Base-by-base conservation (phyloP, 768 basidiomycete species). In the Kwoniella heveanensis region DNA sequence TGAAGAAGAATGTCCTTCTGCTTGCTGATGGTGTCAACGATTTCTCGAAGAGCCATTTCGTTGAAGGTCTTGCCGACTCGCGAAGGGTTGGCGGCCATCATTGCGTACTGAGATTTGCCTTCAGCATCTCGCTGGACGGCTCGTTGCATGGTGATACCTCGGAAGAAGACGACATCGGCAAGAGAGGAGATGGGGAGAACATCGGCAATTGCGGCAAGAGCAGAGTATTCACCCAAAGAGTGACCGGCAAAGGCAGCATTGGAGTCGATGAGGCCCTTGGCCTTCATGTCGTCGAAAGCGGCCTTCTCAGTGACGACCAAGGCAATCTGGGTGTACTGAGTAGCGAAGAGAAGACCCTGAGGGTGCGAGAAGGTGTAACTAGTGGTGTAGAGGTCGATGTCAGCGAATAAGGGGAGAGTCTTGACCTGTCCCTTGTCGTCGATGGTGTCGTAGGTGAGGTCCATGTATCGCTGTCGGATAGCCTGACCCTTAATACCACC, bases 81-180 rank as follows among this genome's bases (percentile, higher is more conserved):
- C 71, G 91, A 89, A 2, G 95, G 95, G 80, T 99, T 98, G 71
- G 96, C 90, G n/a, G 96, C 95, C 80, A 93, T 94, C 96, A 99
- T 98, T 9, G 92, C 94, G 73, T 97, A 99, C 78, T 94, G 92
- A 25, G 92, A 95, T 37, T 96, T 87, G 74, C 94, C 94, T 61
- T 90, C 83, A 1, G 88, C 84, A 77, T 99, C 96, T 30, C 96
- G 91, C 81, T 96, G 92, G 62, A 99, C 96, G 26, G 96, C 96
- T 24, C 96, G 92, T 77, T 98, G 96, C 96, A 98, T 99, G 36
- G 96, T 99, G 77, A 99, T 94, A 72, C 96, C 96, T 79, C 96
- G 92, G 81, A 97, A 99, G 85, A 99, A 99, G 26, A 99, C 95
- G 74, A 99, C 91, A 70, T 99, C 96, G 74, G 94, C 92, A 52